Base-by-base conservation (phyloP, 345 rosid genomes). In the Geranium rotundifolium region DNA sequence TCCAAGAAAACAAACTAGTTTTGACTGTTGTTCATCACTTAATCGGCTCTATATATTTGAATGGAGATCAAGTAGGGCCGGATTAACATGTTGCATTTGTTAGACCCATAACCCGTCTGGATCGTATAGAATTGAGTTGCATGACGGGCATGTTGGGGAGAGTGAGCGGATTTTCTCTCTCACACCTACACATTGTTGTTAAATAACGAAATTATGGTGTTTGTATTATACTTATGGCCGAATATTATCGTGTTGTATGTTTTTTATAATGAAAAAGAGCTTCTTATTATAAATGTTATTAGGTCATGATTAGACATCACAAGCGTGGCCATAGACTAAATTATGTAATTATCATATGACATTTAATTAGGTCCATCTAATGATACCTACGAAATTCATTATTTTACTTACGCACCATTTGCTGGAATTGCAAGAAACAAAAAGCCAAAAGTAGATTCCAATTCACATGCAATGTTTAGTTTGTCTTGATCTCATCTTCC, bases 381-480 rank as follows among this genome's bases (percentile, higher is more conserved):
- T 71, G 72, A 67, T 64, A 61, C 27, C 2, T 23, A 23, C 27
- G 37, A 61, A 58, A 65, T 61, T 41, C 64, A 17, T 0, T 54
- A 17, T 54, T 55, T 55, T 16, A 0, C 19, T 56, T 56, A 58
- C 10, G 7, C 9, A 58, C 75, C 60, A 61, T 19, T 75, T 67
- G 78, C 72, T 69, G 76, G 73, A 62, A 73, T 69, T 60, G 75
- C 64, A 67, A 73, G 68, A 37, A 73, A 67, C 72, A 71, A 71
- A 54, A 27, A 34, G 29, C 17, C 3, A 58, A 76, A 72, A 59
- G 68, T 64, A 69, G 80, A 73, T 76, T 76, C 83, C 80, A 60
- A 72, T 71, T 74, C 81, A 76, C 84, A 74, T 74, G 79, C 65
- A 27, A 69, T 72, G 79, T 65, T 62, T 62, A 46, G 29, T 65